Evolutionary conservation across 2,329 filamentous ascomycete species (phyloP).

Genomic region (Teratosphaeria nubilosa): DNA sequence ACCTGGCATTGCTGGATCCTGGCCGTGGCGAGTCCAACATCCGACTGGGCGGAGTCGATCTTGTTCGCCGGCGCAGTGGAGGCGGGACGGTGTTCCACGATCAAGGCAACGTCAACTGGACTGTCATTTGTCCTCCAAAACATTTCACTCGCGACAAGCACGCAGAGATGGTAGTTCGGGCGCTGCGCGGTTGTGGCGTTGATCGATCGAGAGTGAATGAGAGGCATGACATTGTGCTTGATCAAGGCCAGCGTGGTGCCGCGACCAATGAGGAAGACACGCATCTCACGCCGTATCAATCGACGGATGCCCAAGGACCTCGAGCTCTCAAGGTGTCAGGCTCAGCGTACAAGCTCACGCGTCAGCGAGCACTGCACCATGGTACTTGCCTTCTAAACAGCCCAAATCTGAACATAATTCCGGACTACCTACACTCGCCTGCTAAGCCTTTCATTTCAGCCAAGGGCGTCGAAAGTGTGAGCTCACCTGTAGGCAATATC

Average conservation of each 20-base stretch:
- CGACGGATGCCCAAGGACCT: conserved; percentile 15
- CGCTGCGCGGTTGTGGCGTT: conserved; percentile 53
- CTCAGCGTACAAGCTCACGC: conserved; percentile 87
- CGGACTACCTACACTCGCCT: conserved; percentile 64
- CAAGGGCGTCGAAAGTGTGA: conserved; percentile 82
- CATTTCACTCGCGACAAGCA: conserved; percentile 76
- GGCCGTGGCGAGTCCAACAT: conserved; percentile 18
- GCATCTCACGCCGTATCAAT: conserved; percentile 35
- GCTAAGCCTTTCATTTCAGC: conserved; percentile 66
- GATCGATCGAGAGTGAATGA: conserved; percentile 65
- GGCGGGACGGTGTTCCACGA: conserved; percentile 95
- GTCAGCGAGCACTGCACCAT: conserved; percentile 74
- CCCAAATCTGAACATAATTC: conserved; percentile 61
- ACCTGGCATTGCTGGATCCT: conserved; percentile 52
- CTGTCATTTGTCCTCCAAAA: conserved; percentile 70
- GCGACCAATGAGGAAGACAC: conserved; percentile 28
- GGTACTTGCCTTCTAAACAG: conserved; percentile 78
- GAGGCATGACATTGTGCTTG: conserved; percentile 84
- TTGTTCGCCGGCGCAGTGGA: conserved; percentile 77
- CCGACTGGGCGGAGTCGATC: conserved; percentile 38
- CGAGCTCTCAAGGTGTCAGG: conserved; percentile 68
- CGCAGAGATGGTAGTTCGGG: conserved; percentile 86
- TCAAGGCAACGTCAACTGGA: conserved; percentile 85
- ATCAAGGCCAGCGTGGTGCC: conserved; percentile 31
- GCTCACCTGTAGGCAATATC: conserved; percentile 74